Conservation (phyloP, 305 asterid genomes). For the Solanum hybrid region DNA sequence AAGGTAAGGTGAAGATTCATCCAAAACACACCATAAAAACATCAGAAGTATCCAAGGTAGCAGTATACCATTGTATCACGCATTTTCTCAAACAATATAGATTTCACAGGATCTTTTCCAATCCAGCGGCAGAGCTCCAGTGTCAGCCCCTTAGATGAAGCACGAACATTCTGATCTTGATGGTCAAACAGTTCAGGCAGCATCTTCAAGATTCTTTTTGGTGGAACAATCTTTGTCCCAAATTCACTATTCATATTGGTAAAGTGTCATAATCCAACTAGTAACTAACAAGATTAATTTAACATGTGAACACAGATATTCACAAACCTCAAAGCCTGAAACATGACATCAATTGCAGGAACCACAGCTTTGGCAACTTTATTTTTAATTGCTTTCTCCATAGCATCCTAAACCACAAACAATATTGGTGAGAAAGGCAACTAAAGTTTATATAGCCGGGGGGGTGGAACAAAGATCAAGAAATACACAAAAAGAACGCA, state of each 20-base stretch:
- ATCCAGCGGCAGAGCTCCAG: constrained; percentile 99
- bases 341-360: constrained; percentile 99
- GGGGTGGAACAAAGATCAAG: not conserved
- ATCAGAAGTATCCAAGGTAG: not conserved
- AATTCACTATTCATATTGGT: constrained; percentile 63
- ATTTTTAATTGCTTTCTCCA: constrained; percentile 96
- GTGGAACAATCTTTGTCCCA: constrained; percentile 91
- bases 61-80: constrained; percentile 89
- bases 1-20: not conserved
- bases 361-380: constrained; percentile 99
- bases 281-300: constrained; percentile 1
- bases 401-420: constrained; percentile 71
- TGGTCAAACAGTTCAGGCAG: constrained; percentile 99
- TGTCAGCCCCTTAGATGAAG: constrained; percentile 93
- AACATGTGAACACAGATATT: constrained; percentile 11
- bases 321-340: constrained; percentile 90
- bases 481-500: not conserved
- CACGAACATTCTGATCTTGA: constrained; percentile 99
- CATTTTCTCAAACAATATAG: constrained; percentile 94
- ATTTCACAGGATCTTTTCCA: constrained; percentile 94
- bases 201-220: constrained; percentile 95
- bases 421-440: not conserved
- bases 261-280: constrained; percentile 19
- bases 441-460: not conserved
- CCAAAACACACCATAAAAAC: not conserved